phyloP scores from a whole-genome alignment of 495 filamentous ascomycete species.

The Lophium mytilinum region DNA sequence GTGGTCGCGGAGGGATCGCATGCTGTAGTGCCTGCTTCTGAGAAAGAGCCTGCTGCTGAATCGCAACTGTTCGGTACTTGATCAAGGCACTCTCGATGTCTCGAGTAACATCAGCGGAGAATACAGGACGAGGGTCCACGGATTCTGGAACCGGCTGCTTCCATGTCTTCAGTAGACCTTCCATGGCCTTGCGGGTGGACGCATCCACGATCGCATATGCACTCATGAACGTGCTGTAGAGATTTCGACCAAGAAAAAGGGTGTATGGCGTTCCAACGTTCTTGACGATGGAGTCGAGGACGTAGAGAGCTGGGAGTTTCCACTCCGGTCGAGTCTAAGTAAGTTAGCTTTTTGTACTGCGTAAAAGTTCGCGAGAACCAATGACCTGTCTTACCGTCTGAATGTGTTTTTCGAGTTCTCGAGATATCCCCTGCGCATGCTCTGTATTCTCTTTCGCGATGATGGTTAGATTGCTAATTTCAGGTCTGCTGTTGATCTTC shows the following conservation, averaged over 20 bases:
- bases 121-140: conserved; percentile 78
- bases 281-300: conserved; percentile 96
- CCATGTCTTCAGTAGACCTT: conserved; percentile 97
- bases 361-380: background rate
- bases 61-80: conserved; percentile 70
- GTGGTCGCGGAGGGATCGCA: conserved; percentile 39
- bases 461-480: conserved; percentile 91
- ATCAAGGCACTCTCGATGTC: conserved; percentile 91
- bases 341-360: conserved; percentile 12
- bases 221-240: conserved; percentile 92
- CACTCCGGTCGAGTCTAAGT: conserved; percentile 69
- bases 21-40: conserved; percentile 57
- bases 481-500: conserved; percentile 75
- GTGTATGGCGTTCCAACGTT: conserved; percentile 98
- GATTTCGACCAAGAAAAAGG: conserved; percentile 80
- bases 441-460: conserved; percentile 96
- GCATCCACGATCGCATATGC: conserved; percentile 83
- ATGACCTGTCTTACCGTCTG: conserved; percentile 61
- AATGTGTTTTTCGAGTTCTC: conserved; percentile 85
- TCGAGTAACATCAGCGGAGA: conserved; percentile 71
- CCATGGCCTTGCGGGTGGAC: conserved; percentile 75
- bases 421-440: conserved; percentile 84
- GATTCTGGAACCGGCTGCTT: conserved; percentile 93
- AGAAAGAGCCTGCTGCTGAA: conserved; percentile 55
- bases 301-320: conserved; percentile 92